Evolutionary conservation across 2,329 filamentous ascomycete species (phyloP), one percentile per base, ranked within the genome.

Genomic region (Cercospora sp.): DNA sequence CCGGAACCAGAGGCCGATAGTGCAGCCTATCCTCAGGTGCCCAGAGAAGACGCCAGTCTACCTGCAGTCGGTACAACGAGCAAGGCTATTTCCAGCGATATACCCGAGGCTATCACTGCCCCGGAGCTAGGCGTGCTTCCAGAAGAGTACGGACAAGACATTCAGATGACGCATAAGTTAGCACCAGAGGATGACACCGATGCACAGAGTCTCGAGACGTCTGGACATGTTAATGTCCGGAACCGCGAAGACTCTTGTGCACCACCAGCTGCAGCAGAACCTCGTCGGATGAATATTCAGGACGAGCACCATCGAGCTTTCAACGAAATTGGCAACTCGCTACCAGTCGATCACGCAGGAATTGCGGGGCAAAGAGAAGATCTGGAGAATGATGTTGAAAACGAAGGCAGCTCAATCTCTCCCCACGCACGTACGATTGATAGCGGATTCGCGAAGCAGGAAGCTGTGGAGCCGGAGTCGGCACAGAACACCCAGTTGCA

Each of bases 81-180:
- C 20, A 51, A 23, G 13, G 2, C 10, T 51, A 20, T 23, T 3
- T 51, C 20, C 20, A 28, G 57, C 28, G 9, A 18, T 20, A 8
- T 23, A 18, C 33, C 31, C n/a, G 18, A 23, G 57, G 20, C 30
- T 60, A 12, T 30, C 57, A 60, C 57, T 23, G 57, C 57, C n/a
- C 20, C 45, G 13, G 45, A 51, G 45, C 45, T 60, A 16, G 57
- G 57, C 16, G 57, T 63, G 28, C 60, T 63, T 10, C 45, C 28
- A 5, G 42, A 63, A n/a, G 60, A 63, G n/a, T 60, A 33, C 18
- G n/a, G 18, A 8, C 60, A 63, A 51, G 45, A 51, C 45, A 23
- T 5, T 13, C 18, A 23, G 10, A 23, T 13, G 16, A 60, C 18
- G 31, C n/a, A 7, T 8, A 60, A 18, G 8, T 33, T 5, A 36